Base-by-base conservation (phyloP, 495 filamentous ascomycete species). In the Neurospora cerealis region DNA sequence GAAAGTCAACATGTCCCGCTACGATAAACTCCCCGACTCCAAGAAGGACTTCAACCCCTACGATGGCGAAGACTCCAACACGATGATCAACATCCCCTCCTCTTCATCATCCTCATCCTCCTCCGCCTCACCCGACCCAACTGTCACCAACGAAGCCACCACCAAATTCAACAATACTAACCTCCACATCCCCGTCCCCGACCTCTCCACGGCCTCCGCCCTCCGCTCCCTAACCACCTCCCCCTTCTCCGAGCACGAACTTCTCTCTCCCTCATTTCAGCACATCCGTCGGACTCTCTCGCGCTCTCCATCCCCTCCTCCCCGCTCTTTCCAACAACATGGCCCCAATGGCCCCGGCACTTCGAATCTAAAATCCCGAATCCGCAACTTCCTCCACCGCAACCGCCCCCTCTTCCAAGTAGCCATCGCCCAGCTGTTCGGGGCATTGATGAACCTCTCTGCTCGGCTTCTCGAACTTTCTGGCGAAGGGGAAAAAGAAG, bases 391-490 rank as follows among this genome's bases (percentile, higher is more conserved):
- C 71, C 84, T 84, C 84, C 48, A 11, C 15, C 86, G 85, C 71
- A 94, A 96, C 77, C 92, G 92, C 75, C 92, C 92, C 2, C 85
- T 95, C 69, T 85, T 91, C 24, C 82, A 95, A 28, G 91, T 99
- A 41, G 80, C 93, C 21, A 38, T 90, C 32, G 87, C 94, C 11
- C 94, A 97, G 83, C 83, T 96, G 42, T 98, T 97, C 76, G 94
- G 92, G 0, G 90, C 91, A 0, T 81, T 93, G 66, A 99, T 99
- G 96, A 96, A 95, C 79, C 87, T 96, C 9, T 88, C 90, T 34
- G 93, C 94, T 0, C 87, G 95, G 46, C 78, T 96, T 2, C 83
- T 98, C 62, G 94, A 96, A 78, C 85, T 91, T 5, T 88, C 92
- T 73, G 93, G 90, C 28, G 84, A 90, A 38, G 89, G 87, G 0